Conservation (phyloP, 1,284 basidiomycete genomes). For the Phlebopus sp. region DNA sequence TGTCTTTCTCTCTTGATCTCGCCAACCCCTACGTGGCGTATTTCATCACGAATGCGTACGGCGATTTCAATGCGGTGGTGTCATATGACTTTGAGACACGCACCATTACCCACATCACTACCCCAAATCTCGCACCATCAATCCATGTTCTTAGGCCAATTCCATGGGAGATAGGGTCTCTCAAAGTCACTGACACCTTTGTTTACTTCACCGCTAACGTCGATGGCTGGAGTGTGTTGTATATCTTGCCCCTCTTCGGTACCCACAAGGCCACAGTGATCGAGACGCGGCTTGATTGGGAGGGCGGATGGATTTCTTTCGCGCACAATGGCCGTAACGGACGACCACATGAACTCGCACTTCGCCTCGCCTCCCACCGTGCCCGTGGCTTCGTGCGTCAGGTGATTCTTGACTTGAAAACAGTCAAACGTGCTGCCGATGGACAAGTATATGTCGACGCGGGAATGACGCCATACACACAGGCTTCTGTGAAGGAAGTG, state of each 20-base stretch:
- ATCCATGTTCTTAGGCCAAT: conserved; percentile 32
- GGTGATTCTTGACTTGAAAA: conserved; percentile 23
- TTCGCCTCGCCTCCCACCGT: conserved; percentile 30
- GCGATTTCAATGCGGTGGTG: conserved; percentile 34
- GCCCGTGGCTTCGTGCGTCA: conserved; percentile 25
- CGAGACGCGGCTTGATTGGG: conserved; percentile 33
- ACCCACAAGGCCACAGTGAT: conserved; percentile 25
- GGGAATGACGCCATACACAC: conserved; percentile 23
- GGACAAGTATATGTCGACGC: conserved; percentile 24
- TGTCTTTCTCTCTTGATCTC: conserved; percentile 31
- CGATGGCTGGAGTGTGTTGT: conserved; percentile 35
- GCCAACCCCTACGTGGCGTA: conserved; percentile 27
- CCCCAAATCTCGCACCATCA: conserved; percentile 21
- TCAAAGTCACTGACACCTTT: conserved; percentile 24
- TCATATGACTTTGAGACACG: conserved; percentile 29
- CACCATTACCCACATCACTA: conserved; percentile 34
- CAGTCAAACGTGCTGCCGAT: conserved; percentile 8
- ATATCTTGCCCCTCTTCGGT: conserved; percentile 31
- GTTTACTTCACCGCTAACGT: conserved; percentile 35
- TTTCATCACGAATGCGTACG: conserved; percentile 33
- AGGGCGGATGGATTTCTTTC: conserved; percentile 27
- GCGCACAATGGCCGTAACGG: conserved; percentile 31
- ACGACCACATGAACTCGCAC: conserved; percentile 28
- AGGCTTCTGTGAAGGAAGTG: conserved; percentile 28
- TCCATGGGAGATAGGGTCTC: conserved; percentile 26